Evolutionary conservation across 768 basidiomycete species (phyloP).

Genomic region (Amanita rubescens): DNA sequence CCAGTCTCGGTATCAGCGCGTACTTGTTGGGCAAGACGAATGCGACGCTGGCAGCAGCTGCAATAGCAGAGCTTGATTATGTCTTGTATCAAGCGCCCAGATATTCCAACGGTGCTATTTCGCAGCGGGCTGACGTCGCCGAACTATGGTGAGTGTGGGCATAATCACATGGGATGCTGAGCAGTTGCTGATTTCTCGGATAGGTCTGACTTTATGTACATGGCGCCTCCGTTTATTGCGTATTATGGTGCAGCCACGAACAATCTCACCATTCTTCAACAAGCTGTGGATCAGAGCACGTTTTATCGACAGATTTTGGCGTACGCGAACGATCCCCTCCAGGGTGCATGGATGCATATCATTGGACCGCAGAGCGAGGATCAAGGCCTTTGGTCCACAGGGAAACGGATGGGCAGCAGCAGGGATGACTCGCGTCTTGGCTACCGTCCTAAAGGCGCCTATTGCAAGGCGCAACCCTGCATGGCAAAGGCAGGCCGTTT

Average conservation of each 20-base stretch:
- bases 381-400: slow-evolving; percentile 40
- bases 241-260: slow-evolving; percentile 34
- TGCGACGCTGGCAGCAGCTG: slow-evolving; percentile 24
- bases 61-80: slow-evolving; percentile 24
- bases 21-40: slow-evolving; percentile 33
- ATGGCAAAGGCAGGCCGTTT: slow-evolving; percentile 21
- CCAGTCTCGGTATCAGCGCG: slow-evolving; percentile 40
- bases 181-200: not conserved
- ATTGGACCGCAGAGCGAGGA: slow-evolving; percentile 31
- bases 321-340: slow-evolving; percentile 19
- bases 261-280: slow-evolving; percentile 28
- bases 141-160: slow-evolving; percentile 35
- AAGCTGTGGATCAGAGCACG: slow-evolving; percentile 30
- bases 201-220: slow-evolving; percentile 45
- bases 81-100: slow-evolving; percentile 30
- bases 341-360: slow-evolving; percentile 37
- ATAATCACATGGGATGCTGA: too few relatives aligned
- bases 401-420: slow-evolving; percentile 71
- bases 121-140: slow-evolving; percentile 29
- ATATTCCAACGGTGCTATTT: slow-evolving; percentile 38
- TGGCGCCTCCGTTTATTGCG: slow-evolving; percentile 45
- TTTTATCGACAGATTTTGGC: slow-evolving; percentile 32
- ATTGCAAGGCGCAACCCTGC: slow-evolving; percentile 13
- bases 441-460: slow-evolving; percentile 35
- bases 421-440: slow-evolving; percentile 56